Base-by-base conservation (phyloP, 2,329 filamentous ascomycete genomes). In the Berkeleyomyces basicola region DNA sequence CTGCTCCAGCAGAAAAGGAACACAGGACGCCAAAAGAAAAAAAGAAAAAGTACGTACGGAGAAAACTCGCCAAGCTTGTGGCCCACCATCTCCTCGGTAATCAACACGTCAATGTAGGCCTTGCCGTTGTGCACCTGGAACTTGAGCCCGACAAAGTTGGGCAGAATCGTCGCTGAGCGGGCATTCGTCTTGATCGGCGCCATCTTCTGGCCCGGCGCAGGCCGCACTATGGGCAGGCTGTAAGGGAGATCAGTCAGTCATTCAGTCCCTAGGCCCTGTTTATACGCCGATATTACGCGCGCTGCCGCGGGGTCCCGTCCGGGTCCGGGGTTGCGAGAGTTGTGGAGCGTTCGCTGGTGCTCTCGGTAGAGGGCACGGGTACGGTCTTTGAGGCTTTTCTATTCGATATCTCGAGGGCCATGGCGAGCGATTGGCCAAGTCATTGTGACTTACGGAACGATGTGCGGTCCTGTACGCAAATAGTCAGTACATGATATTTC, bases 1-100 rank as follows among this genome's bases (percentile, higher is more conserved):
- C 23, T 37, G 23, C 61, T 16, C 44, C 61, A 51, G 5, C 33
- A 14, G 11, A 1, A 14, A 57, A 31, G 6, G 3, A 55, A 42
- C 42, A 37, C 4, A 10, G 33, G 33, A 23, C 23, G 23, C 23
- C 23, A 23, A 23, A 23, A 23, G 23, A 23, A 23, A 23, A 23
- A 23, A 23, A 7, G 14, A 47, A 47, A 23, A 39, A 39, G 51
- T 59, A 83, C 89, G 70, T 82, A 96, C 90, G 83, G 78, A 66
- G 90, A 85, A 73, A 96, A 96, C 75, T 96, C 91, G 69, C 91
- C 91, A 68, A 96, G 79, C 76, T 96, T 96, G 74, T 93, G 87
- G 61, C 91, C 91, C 59, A 96, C 91, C 91, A 96, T 96, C 70
- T 96, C 88, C 72, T 96, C 91, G 14, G 90, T 95, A 66, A 96